Percentiles rank a stretch among this genome's conserved stretches.
Evolutionary conservation across 768 basidiomycete genomes (phyloP).

Genomic region (Mycena belliarum): DNA sequence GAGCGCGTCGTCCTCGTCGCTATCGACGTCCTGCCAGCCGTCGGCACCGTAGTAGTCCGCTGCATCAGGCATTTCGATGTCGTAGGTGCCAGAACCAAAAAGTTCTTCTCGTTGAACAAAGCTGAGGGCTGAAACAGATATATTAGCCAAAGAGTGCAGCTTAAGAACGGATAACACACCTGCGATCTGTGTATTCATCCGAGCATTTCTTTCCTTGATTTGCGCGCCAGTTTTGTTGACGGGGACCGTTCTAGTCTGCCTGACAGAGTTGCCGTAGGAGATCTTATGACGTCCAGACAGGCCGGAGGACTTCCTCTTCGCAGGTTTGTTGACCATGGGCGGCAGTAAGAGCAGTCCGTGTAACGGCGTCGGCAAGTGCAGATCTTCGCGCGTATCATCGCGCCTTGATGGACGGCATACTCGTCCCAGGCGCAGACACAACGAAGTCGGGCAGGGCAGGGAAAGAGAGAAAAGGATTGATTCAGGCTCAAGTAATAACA

Average conservation of each 20-base stretch:
- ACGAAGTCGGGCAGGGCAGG: too few species aligned
- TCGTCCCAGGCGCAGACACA: too few species aligned
- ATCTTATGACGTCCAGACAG: not conserved
- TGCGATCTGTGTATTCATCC: not conserved
- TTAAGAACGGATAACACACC: not conserved
- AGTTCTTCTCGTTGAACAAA: not conserved
- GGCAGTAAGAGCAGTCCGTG: too few species aligned
- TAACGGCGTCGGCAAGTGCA: too few species aligned
- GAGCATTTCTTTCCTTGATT: not conserved
- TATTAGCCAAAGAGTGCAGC: not conserved
- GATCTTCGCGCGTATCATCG: too few species aligned
- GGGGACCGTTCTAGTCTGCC: not conserved
- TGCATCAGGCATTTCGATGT: conserved; percentile 7
- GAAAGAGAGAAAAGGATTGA: too few species aligned
- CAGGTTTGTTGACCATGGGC: too few species aligned
- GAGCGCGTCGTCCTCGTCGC: not conserved
- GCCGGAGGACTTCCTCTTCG: too few species aligned
- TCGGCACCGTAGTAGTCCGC: not conserved
- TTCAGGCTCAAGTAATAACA: too few species aligned
- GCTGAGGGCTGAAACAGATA: not conserved
- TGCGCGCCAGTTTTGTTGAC: not conserved
- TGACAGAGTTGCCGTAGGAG: not conserved
- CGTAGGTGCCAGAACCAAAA: not conserved
- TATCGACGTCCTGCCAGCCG: not conserved
- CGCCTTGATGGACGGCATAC: too few species aligned